Evolutionary conservation across 208 protist genomes (phyloP).

Genomic region (Leishmania gerbilli): DNA sequence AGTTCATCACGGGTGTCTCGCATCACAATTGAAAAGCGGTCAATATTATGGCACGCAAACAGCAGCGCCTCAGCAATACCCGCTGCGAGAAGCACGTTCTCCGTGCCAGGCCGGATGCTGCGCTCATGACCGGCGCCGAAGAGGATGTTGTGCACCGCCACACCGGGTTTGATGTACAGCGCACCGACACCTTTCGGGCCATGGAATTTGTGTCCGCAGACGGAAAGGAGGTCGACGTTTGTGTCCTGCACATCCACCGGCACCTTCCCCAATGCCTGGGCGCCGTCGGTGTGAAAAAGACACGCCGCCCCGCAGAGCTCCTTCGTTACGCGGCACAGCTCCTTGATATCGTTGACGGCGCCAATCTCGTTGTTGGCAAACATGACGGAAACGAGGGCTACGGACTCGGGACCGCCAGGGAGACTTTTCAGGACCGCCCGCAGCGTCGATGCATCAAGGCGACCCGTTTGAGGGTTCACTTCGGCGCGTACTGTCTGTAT

Average conservation of each 20-base stretch:
- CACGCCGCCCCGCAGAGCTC: conserved; percentile 57
- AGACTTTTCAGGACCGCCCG: conserved; percentile 33
- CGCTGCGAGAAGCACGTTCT: conserved; percentile 79
- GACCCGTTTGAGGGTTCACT: conserved; percentile 46
- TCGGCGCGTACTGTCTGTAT: conserved; percentile 37
- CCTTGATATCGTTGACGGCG: conserved; percentile 88
- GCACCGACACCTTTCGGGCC: conserved; percentile 94
- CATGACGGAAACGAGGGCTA: conserved; percentile 94
- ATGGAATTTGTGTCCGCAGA: conserved; percentile 98
- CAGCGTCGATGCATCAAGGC: conserved; percentile 39
- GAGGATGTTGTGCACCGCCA: conserved; percentile 62
- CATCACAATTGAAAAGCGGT: conserved; percentile 45
- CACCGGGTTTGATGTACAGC: conserved; percentile 69
- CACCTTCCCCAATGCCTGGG: conserved; percentile 98
- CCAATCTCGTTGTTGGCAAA: conserved; percentile 97
- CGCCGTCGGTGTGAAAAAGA: conserved; percentile 95
- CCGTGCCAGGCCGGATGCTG: conserved; percentile 81
- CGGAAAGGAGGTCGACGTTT: conserved; percentile 95
- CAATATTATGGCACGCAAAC: conserved; percentile 44
- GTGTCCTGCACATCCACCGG: conserved; percentile 92
- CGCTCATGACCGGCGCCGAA: conserved; percentile 85
- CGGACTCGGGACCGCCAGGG: conserved; percentile 42
- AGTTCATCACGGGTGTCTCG: conserved; percentile 67
- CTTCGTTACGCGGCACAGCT: conserved; percentile 72
- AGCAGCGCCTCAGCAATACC: conserved; percentile 80